Base-by-base conservation (phyloP, 148 eudicot genomes). In the Dianthus caryophyllus region DNA sequence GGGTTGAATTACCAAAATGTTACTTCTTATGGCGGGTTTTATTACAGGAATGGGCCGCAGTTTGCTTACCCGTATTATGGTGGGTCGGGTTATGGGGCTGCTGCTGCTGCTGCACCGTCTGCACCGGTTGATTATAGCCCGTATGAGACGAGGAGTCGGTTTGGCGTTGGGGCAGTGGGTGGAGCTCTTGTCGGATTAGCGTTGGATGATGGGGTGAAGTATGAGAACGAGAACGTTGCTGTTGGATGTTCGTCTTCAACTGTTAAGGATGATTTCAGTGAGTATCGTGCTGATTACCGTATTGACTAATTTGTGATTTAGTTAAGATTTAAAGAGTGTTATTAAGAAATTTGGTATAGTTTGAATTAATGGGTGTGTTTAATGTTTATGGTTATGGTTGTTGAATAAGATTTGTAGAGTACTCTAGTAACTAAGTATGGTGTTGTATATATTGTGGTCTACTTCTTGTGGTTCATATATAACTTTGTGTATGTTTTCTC, bases 101-200 rank as follows among this genome's bases (percentile, higher is more conserved):
- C n/a, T n/a, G n/a, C n/a, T n/a, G n/a, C n/a, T n/a, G n/a, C n/a
- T n/a, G n/a, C n/a, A n/a, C 97, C 97, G 0, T 59, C 63, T 59
- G 63, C 63, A 1, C 63, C 63, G 0, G 63, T 59, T 9, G 63
- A 59, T 33, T 59, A 59, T 9, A 46, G 79, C 1, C 67, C 75
- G 12, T 82, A 80, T 64, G 96, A 88, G 52, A 78, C 73, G 69
- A 84, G 76, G 71, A 58, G 67, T 3, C 21, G 41, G 67, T 1
- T 31, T 15, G 62, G 63, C 12, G 22, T 31, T 18, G 63, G 87
- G 52, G 82, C 80, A 0, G 80, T 83, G 36, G 78, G 82, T 0
- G 96, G 97, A 38, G 75, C 71, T 0, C 64, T 88, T 17, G 95
- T 88, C 52, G 97, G 92, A 29, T 27, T 87, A 63, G 76, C 73